Base-by-base conservation (phyloP, 805 yeast genomes). In the Yamadazyma ubonensis region DNA sequence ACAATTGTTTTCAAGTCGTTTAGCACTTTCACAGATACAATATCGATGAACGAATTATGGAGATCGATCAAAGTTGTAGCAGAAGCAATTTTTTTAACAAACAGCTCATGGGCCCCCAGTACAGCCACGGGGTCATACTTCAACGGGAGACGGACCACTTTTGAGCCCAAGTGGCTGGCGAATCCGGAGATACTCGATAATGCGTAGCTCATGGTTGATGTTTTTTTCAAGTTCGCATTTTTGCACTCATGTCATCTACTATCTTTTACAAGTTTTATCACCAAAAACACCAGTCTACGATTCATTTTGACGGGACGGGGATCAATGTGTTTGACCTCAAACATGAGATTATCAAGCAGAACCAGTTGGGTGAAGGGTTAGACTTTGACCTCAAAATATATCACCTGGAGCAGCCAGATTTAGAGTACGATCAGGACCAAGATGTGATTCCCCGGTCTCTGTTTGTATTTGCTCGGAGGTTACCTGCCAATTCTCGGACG, bases 221-320 rank as follows among this genome's bases (percentile, higher is more conserved):
- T 34, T 39, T 33, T 29, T 34, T 29, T 23, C 19, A 18, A 19
- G 8, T 26, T 30, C 25, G 32, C 32, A 8, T 6, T 29, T 29
- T 18, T 16, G 14, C 5, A 32, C 7, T 11, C 36, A 87, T 88
- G 96, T 84, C 95, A 6, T 86, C 96, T 10, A 83, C 86, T 2
- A 86, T 91, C 8, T 93, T 88, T 59, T 91, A 91, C 58, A 75
- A 80, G 57, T 91, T 93, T 62, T 67, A 79, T 44, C 91, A 96
- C 11, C 96, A 90, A 59, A 83, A 81, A 54, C 81, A 77, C 29
- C 82, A 86, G 20, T 79, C 86, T 1, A 76, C 95, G 30, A 78
- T 93, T 19, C 75, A 82, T 33, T 93, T 93, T 57, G 99, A 93
- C 59, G 99, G 99, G 15, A 91, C 99, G 0, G 97, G 98, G 20